Evolutionary conservation across 805 yeast species (phyloP), one percentile per base, ranked within the genome.

Genomic region (Komagataella pseudopastoris): DNA sequence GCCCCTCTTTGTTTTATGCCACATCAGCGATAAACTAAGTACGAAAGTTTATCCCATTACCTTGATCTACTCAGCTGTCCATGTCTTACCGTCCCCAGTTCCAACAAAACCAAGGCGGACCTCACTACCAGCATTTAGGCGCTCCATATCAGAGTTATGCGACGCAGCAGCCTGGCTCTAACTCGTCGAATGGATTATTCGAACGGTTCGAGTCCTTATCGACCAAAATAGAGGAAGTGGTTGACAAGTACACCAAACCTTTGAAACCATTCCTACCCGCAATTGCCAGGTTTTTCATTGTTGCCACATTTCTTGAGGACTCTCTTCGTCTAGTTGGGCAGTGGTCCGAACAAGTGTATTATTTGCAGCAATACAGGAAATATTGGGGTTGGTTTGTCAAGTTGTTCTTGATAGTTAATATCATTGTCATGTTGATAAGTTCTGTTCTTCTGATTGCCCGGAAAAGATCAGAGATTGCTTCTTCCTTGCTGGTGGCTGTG

Each of bases 231-330:
- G 91, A 85, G 59, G 77, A 69, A 55, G 55, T 65, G 54, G 64
- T 80, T 62, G 76, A 83, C 69, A 63, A 70, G 51, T 67, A 80
- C 71, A 59, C 68, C 51, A 64, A 74, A 57, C 71, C 78, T 50
- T 62, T 83, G 47, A 82, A 76, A 63, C 91, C 91, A 0, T 83
- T 80, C 60, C 83, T 90, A 49, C 97, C 98, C 6, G 81, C 81
- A 20, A 78, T 91, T 59, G 98, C 96, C 44, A 76, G 98, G 53
- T 80, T 87, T 54, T 78, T 90, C 57, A 90, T 91, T 55, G 96
- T 91, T 52, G 95, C 96, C 49, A 93, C 98, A 0, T 91, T 90
- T 64, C 78, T 81, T 57, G 98, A 91, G 68, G 98, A 93, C 63
- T 78, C 96, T 3, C 64, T 83, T 51, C 78, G 99, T 66, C 87